phyloP scores from a whole-genome alignment of 768 basidiomycete genomes.

The Podaxis sp. region DNA sequence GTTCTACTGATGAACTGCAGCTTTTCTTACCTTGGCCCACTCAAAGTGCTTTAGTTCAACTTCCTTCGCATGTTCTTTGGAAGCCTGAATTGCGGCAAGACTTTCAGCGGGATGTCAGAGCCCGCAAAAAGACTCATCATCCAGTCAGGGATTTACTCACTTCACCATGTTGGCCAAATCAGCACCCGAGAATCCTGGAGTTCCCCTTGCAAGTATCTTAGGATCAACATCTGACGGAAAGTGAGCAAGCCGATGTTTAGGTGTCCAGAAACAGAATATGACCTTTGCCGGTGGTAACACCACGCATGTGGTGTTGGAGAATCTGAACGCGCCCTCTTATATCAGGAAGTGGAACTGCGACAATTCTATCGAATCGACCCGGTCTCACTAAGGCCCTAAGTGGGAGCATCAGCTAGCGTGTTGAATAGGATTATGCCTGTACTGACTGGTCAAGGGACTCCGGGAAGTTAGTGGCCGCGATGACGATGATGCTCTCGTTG shows the following conservation, averaged over 20 bases:
- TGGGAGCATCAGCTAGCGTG: conserved; percentile 14
- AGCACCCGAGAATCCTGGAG: conserved; percentile 95
- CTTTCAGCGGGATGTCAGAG: conserved; percentile 30
- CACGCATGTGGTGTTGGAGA: conserved; percentile 86
- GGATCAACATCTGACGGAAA: conserved; percentile 68
- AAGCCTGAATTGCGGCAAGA: conserved; percentile 93
- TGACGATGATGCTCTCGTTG: conserved; percentile 91
- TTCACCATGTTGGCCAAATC: conserved; percentile 98
- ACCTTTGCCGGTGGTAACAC: conserved; percentile 66
- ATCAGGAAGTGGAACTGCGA: conserved; percentile 94
- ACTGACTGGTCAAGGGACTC: conserved; percentile 87
- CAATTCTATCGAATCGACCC: conserved; percentile 92
- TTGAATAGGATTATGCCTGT: neutral
- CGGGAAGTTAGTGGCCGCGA: conserved; percentile 98
- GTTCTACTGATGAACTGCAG: neutral
- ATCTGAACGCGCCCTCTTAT: conserved; percentile 93
- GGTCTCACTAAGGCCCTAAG: conserved; percentile 90
- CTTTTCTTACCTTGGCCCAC: conserved; percentile 82
- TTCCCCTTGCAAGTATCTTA: conserved; percentile 87
- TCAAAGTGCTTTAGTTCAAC: conserved; percentile 87
- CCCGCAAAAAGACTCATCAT: conserved; percentile 1
- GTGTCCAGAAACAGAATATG: conserved; percentile 12
- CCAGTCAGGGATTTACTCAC: conserved; percentile 39
- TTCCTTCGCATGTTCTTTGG: conserved; percentile 73
- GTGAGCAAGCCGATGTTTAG: conserved; percentile 17